Conservation (phyloP, 2,329 filamentous ascomycete species). For the Microascus cirrosus region DNA sequence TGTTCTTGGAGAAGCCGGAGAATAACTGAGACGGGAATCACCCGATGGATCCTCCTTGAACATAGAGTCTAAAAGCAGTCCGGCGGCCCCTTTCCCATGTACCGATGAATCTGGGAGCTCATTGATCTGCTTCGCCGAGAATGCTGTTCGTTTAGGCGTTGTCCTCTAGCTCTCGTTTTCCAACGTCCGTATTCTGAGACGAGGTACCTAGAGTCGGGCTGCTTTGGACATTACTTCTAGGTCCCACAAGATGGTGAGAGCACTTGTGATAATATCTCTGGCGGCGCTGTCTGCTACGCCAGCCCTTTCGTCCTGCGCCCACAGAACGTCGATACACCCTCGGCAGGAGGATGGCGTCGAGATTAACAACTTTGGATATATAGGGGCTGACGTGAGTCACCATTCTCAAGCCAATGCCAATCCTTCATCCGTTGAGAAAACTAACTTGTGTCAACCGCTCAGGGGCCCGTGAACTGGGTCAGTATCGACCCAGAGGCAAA, state of each 20-base stretch:
- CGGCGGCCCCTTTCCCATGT: not conserved
- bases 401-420: not conserved
- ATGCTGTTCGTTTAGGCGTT: not conserved
- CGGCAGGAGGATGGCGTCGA: not conserved
- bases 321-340: not conserved
- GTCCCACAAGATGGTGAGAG: not conserved
- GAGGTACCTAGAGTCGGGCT: not conserved
- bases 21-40: not conserved
- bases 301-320: not conserved
- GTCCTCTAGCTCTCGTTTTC: not conserved
- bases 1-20: too few relatives aligned
- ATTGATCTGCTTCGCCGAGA: too few relatives aligned
- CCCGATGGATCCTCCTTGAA: not conserved
- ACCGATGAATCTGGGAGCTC: too few relatives aligned
- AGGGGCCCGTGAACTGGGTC: slow-evolving; percentile 42
- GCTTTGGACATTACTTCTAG: not conserved
- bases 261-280: not conserved
- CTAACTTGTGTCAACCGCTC: not conserved
- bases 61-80: not conserved
- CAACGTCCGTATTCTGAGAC: not conserved
- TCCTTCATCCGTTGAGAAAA: too few relatives aligned
- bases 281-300: not conserved
- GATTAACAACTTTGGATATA: not conserved
- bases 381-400: not conserved
- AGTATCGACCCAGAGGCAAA: slow-evolving; percentile 27